Base-by-base conservation (phyloP, 768 basidiomycete species). In the Naganishia vaughanmartiniae region DNA sequence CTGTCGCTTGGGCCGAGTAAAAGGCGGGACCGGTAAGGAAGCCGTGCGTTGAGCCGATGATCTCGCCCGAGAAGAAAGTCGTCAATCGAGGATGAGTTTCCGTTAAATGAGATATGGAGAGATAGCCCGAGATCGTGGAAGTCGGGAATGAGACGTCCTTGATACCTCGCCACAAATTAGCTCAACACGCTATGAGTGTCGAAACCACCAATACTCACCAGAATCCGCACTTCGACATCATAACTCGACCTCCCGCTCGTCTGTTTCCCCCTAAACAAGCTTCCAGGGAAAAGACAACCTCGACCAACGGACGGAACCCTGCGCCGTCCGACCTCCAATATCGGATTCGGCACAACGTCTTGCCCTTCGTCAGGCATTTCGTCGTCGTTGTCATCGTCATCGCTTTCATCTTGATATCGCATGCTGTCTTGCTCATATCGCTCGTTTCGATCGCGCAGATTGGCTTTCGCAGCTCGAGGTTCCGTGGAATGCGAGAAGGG, bases 61-160 rank as follows among this genome's bases (percentile, higher is more conserved):
- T 92, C 81, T 97, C 92, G 57, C 93, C 94, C 77, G 93, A 92
- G 81, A 97, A 97, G 78, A 93, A 96, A 2, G 94, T 97, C 6
- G 93, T 96, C 51, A 97, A 86, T 80, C 94, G 91, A 19, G 94
- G 94, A 87, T 92, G 93, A 76, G 95, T 90, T 74, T 94, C 88
- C 48, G 94, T 97, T 63, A 97, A 83, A 33, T 92, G 92, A 21
- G 89, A 89, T 79, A 98, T 98, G 70, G 90, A 88, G 48, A 98
- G 88, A 80, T 94, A 95, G 26, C 95, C 95, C 75, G 89, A 92
- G 19, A 97, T 84, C 72, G 88, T 89, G 0, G 93, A 93, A 17
- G 89, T 87, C 2, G 88, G 82, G 75, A 96, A 90, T 80, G 95
- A 90, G 76, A 96, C 92, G 74, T 95, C 91, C 92, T 93, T 77